Conservation (phyloP, 2,329 filamentous ascomycete genomes). For the Phialophora macrospora region DNA sequence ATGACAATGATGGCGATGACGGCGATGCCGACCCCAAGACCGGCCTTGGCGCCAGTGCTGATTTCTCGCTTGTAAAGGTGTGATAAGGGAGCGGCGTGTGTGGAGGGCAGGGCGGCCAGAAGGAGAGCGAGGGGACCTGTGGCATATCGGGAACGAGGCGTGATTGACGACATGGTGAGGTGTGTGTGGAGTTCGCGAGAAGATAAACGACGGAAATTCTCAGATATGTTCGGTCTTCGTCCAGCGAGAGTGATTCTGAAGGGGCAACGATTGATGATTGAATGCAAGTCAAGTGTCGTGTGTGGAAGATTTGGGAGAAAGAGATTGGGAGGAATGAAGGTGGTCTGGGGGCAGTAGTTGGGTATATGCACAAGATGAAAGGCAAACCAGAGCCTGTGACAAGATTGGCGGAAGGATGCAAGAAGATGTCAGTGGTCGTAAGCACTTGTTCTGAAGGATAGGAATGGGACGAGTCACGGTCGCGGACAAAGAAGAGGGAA, state of each 20-base stretch:
- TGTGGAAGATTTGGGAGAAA: slow-evolving; percentile 4
- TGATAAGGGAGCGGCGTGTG: slow-evolving; percentile 29
- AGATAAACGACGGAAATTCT: too few relatives aligned
- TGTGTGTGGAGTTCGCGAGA: not conserved
- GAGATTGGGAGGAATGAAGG: slow-evolving; percentile 14
- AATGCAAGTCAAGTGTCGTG: not conserved
- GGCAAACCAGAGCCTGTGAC: slow-evolving; percentile 8
- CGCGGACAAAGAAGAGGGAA: slow-evolving; percentile 12
- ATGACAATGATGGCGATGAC: slow-evolving; percentile 33
- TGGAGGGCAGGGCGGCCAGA: slow-evolving; percentile 24
- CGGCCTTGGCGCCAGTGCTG: slow-evolving; percentile 37
- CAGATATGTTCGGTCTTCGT: slow-evolving; percentile 22
- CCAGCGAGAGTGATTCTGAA: slow-evolving; percentile 19
- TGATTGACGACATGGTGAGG: slow-evolving; percentile 20
- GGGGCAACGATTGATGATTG: not conserved
- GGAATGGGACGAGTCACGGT: slow-evolving; percentile 13
- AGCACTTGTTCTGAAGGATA: slow-evolving; percentile 26
- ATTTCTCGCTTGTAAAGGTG: slow-evolving; percentile 35
- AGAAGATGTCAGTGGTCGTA: slow-evolving; percentile 17
- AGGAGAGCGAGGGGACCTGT: slow-evolving; percentile 22
- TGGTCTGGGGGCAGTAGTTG: slow-evolving; percentile 6
- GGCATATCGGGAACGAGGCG: slow-evolving; percentile 16
- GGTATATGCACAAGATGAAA: slow-evolving; percentile 13
- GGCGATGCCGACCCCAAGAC: slow-evolving; percentile 38
- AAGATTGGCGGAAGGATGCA: slow-evolving; percentile 15